Percentiles rank a stretch among this genome's conserved stretches.
Evolutionary conservation across 2,329 filamentous ascomycete genomes (phyloP).

Genomic region (Aspergillus brasiliensis): DNA sequence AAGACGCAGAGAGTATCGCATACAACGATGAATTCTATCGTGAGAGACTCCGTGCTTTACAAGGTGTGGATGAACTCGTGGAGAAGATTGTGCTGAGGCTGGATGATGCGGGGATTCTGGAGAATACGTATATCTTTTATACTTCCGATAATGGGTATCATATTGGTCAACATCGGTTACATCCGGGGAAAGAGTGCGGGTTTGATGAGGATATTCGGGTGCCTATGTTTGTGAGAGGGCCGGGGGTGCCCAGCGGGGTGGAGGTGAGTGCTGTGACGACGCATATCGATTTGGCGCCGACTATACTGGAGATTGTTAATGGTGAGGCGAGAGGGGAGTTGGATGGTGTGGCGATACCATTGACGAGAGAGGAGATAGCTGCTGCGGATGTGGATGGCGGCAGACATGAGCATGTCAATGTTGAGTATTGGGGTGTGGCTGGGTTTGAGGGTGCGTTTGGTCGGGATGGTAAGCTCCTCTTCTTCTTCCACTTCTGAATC

Average conservation of each 20-base stretch:
- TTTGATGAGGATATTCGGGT: conserved; percentile 54
- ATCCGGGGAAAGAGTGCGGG: conserved; percentile 56
- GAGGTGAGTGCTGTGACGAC: conserved; percentile 55
- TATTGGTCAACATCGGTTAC: conserved; percentile 58
- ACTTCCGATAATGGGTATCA: conserved; percentile 62
- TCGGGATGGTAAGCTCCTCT: conserved; percentile 16
- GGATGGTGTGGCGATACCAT: conserved; percentile 57
- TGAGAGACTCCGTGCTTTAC: conserved; percentile 49
- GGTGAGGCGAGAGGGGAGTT: conserved; percentile 49
- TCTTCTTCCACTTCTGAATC: neutral
- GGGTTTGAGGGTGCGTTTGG: conserved; percentile 8
- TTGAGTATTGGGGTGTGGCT: conserved; percentile 58
- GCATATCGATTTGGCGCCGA: conserved; percentile 66
- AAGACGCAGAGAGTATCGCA: conserved; percentile 47
- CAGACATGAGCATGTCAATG: conserved; percentile 54
- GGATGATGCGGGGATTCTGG: conserved; percentile 38
- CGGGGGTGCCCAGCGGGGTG: conserved; percentile 51
- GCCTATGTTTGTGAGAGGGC: conserved; percentile 60
- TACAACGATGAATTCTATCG: conserved; percentile 55
- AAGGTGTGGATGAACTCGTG: conserved; percentile 56
- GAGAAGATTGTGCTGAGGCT: conserved; percentile 44
- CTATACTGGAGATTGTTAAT: conserved; percentile 51
- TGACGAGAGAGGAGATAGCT: conserved; percentile 27
- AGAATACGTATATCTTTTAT: conserved; percentile 59
- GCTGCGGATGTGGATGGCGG: conserved; percentile 16